phyloP scores from a whole-genome alignment of 2,329 filamentous ascomycete genomes.

The Harringtonia aguacate region DNA sequence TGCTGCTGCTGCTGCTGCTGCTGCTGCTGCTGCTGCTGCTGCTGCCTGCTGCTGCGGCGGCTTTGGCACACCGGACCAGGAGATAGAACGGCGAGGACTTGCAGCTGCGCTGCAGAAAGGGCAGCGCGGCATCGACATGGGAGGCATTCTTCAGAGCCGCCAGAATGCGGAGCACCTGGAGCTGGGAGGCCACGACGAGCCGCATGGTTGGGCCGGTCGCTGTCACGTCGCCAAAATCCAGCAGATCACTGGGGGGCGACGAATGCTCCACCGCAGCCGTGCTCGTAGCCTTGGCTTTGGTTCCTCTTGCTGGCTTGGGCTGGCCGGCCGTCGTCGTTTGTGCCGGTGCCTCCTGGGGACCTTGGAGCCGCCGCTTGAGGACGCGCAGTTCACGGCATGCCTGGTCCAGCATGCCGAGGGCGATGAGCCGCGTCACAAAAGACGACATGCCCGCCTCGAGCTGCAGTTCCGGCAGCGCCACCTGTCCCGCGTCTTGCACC shows the following conservation, averaged over 20 bases:
- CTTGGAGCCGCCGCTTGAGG: conserved; percentile 53
- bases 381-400: conserved; percentile 58
- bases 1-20: too few relatives aligned
- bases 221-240: conserved; percentile 45
- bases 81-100: conserved; percentile 48
- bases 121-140: conserved; percentile 45
- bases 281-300: conserved; percentile 22
- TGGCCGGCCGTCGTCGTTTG: background rate
- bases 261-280: conserved; percentile 21
- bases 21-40: background rate
- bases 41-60: conserved; percentile 18
- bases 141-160: conserved; percentile 47
- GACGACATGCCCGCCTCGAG: conserved; percentile 65
- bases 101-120: conserved; percentile 41
- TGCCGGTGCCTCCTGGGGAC: background rate
- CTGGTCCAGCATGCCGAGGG: conserved; percentile 53
- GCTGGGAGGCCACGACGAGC: conserved; percentile 53
- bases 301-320: conserved; percentile 18
- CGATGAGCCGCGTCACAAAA: conserved; percentile 54
- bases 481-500: conserved; percentile 40
- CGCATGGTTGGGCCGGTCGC: conserved; percentile 28
- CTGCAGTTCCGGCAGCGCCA: conserved; percentile 52
- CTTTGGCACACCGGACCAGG: conserved; percentile 33
- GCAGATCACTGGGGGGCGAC: conserved; percentile 33
- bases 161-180: conserved; percentile 54